Evolutionary conservation across 2,329 filamentous ascomycete species (phyloP), one percentile per base, ranked within the genome.

Genomic region (Ascochyta viciae-villosae): DNA sequence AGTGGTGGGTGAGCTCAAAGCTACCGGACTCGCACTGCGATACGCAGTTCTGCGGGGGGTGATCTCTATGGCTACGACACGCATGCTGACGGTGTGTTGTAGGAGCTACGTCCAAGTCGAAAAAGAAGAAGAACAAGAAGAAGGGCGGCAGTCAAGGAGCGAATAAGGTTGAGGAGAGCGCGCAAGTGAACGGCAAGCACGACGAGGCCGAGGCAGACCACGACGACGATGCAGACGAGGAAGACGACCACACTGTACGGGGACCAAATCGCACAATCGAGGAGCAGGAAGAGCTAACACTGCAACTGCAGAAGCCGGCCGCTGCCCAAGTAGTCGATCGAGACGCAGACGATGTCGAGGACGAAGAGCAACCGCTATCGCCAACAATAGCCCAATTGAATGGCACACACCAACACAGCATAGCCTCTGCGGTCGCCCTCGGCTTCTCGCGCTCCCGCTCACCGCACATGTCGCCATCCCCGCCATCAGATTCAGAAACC

Each of bases 81-180:
- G 13, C 24, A 1, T 13, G 54, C 70, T 74, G 50, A 73, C 64
- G 16, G 15, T 33, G 33, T 6, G 38, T 19, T 23, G 2, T 45
- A 76, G 74, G 68, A 24, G 56, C 66, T 29, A 46, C 66, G 4
- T 70, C 72, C 13, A 77, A 76, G 52, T 74, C 70, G 33, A 75
- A 74, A 46, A 77, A 76, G 66, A 77, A 75, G 70, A 75, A 72
- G 67, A 76, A 72, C 43, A 76, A 75, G 68, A 76, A 74, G 68
- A 76, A 76, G 63, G 63, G 47, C 19, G 53, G 47, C 33, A 56
- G 38, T 34, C 47, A 56, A 33, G 61, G 47, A 45, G 63, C 57
- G 38, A 66, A 61, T 29, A 69, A 71, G 55, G 52, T 57, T 16
- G 71, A 73, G 22, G 72, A 73, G 41, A 43, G 50, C 16, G 61